Conservation (phyloP, 75 land plant genomes). For the Sequoiadendron giganteum region DNA sequence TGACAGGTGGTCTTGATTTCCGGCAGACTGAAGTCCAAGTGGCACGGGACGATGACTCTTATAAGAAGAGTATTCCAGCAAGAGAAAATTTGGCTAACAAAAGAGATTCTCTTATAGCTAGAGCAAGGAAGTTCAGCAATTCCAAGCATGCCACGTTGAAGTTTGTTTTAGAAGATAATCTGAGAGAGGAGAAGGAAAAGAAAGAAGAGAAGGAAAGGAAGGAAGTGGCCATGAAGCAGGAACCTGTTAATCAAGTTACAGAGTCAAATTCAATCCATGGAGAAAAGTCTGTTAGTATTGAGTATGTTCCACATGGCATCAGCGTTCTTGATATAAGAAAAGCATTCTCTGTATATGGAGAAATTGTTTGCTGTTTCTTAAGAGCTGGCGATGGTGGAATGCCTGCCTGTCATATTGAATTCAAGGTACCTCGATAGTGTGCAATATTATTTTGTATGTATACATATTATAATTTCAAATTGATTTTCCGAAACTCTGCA, state of each 20-base stretch:
- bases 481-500: slow-evolving; percentile 2
- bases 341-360: background rate
- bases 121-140: background rate
- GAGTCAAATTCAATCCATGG: background rate
- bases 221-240: background rate
- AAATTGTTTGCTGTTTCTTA: slow-evolving; percentile 2
- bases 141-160: background rate
- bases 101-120: background rate
- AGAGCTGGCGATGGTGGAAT: background rate
- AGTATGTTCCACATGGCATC: slow-evolving; percentile 8
- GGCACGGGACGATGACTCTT: background rate
- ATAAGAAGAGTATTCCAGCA: background rate
- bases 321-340: background rate
- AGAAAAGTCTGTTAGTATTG: slow-evolving; percentile 1
- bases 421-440: slow-evolving; percentile 7
- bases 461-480: background rate
- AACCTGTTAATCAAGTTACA: background rate
- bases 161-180: background rate
- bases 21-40: background rate
- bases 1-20: slow-evolving; percentile 9
- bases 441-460: background rate
- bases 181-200: background rate
- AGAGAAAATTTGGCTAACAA: background rate
- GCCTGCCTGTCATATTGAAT: slow-evolving; percentile 4
- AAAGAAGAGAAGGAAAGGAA: background rate